Conservation (phyloP, 2,329 filamentous ascomycete species). For the Trichoderma breve region DNA sequence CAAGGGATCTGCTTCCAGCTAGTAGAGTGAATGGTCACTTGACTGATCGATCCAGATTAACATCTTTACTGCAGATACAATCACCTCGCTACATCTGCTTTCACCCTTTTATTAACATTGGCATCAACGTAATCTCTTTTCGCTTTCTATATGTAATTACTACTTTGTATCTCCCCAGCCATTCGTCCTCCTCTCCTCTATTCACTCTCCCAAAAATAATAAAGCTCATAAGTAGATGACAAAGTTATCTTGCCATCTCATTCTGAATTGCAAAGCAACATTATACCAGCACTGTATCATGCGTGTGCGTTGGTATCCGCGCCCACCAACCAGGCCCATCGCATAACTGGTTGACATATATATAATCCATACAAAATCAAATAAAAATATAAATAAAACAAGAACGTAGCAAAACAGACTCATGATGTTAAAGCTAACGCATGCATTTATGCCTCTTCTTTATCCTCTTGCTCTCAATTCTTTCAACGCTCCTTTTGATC, state of each 20-base stretch:
- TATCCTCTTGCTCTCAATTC: neutral
- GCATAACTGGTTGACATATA: neutral
- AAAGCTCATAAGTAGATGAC: neutral
- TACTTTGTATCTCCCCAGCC: neutral
- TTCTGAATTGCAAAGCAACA: neutral
- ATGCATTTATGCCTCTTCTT: neutral
- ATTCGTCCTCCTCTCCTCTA: neutral
- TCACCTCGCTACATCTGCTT: neutral
- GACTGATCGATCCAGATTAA: neutral
- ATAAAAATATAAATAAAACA: neutral
- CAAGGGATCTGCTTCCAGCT: neutral
- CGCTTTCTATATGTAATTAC: neutral
- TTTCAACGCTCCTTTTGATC: neutral
- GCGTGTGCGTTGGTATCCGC: neutral
- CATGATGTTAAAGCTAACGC: neutral
- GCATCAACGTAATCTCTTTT: neutral
- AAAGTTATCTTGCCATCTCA: neutral
- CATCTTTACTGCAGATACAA: neutral
- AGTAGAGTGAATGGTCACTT: neutral
- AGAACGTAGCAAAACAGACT: constrained; percentile 10
- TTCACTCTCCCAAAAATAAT: neutral
- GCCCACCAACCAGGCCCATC: neutral
- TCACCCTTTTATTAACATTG: neutral
- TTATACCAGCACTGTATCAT: neutral
- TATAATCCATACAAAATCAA: neutral